Evolutionary conservation across 306 rosid genomes (phyloP), one percentile per base, ranked within the genome.

Genomic region (Rubus idaeus): DNA sequence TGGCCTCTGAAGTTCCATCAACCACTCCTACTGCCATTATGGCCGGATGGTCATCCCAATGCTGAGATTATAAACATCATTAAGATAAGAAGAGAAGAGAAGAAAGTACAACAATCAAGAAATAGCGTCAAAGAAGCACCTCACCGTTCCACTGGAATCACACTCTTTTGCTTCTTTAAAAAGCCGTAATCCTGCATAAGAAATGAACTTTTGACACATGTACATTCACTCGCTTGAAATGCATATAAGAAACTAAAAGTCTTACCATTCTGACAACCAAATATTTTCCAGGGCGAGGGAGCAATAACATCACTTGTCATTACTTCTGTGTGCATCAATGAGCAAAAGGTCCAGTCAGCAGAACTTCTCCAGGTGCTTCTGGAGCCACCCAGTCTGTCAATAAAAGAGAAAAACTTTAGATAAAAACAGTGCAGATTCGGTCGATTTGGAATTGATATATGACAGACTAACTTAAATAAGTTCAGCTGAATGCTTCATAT

Each of bases 261-360:
- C 87, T 79, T 84, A 94, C 98, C 98, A 85, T 94, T 94, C 75
- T 84, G 90, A 77, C 93, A 91, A 30, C 98, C 98, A 83, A 94
- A 94, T 70, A 94, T 94, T 78, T 90, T 94, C 98, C 97, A 94
- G 3, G 94, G 88, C 9, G 98, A 94, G 74, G 97, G 91, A 74
- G 94, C 92, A 66, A 88, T 81, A 67, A 94, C 98, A 83, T 94
- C 98, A 41, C 91, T 68, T 56, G 97, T 78, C 86, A 84, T 89
- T 5, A 91, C 86, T 77, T 94, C 97, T 16, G 85, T 47, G 81
- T 70, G 84, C 45, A 85, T 62, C 71, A 75, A 66, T 68, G 96
- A 77, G 39, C 82, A 72, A 46, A 79, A 57, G 77, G 81, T 82
- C 85, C 89, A 76, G 75, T 86, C 88, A 49, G 84, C 75, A 13